A percentile compares a stretch with the other conserved stretches of the same genome.
Conservation (phyloP, 495 filamentous ascomycete genomes). For the Parathielavia hyrcaniae region DNA sequence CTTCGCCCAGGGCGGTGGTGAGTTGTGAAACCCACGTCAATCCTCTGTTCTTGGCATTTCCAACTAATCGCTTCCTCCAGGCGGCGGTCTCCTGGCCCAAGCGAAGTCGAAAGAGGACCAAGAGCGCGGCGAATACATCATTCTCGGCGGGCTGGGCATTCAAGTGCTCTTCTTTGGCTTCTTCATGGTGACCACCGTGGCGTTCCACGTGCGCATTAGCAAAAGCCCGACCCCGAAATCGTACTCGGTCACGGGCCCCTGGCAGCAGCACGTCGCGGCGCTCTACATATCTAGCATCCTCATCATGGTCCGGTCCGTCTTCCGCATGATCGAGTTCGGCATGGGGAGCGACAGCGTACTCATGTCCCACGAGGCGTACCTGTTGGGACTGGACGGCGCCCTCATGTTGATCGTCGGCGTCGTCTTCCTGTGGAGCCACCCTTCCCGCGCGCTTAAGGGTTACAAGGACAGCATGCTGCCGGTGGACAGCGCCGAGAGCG, state of each 20-base stretch:
- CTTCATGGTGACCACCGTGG: constrained; percentile 43
- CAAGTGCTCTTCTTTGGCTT: constrained; percentile 51
- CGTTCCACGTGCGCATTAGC: constrained; percentile 34
- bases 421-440: constrained; percentile 24
- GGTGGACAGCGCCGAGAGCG: background rate
- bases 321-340: constrained; percentile 57
- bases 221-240: constrained; percentile 9
- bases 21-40: background rate
- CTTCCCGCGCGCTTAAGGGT: constrained; percentile 18
- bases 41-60: background rate
- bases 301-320: constrained; percentile 56
- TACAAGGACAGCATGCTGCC: constrained; percentile 19
- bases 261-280: constrained; percentile 43
- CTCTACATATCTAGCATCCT: constrained; percentile 50
- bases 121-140: constrained; percentile 39
- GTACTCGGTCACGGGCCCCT: constrained; percentile 24
- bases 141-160: constrained; percentile 43
- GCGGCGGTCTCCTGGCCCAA: constrained; percentile 34
- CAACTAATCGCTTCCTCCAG: constrained; percentile 6
- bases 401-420: constrained; percentile 20
- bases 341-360: constrained; percentile 17
- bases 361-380: constrained; percentile 19
- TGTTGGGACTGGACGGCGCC: constrained; percentile 21
- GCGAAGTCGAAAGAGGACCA: constrained; percentile 21
- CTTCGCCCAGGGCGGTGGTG: constrained; percentile 31